Base-by-base conservation (phyloP, 1,284 basidiomycete species). In the Takashimella koratensis region DNA sequence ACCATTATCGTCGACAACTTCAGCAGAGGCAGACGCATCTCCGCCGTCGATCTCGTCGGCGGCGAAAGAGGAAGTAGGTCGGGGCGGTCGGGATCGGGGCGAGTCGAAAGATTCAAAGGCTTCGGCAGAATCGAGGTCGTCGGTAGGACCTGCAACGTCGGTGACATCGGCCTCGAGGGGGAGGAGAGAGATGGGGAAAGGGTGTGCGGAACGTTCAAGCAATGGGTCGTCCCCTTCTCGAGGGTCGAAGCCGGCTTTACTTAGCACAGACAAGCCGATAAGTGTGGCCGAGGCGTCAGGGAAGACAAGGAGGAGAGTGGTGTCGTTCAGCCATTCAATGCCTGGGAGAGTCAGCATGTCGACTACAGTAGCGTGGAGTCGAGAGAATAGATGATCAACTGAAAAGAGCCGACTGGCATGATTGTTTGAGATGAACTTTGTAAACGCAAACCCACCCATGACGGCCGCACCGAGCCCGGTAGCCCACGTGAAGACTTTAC, bases 281-380 rank as follows among this genome's bases (percentile, higher is more conserved):
- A 74, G 54, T 11, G 72, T 58, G 1, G 65, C 61, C 0, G 65
- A 58, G 4, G 71, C 54, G 11, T 63, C 58, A n/a, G 60, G 59
- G 53, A 74, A 74, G 24, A 74, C 54, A 36, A 74, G 60, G 12
- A 67, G 52, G 5, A 74, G 63, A 0, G 70, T 70, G 2, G 66
- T 60, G 58, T 74, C 72, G 57, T 74, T 74, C 8, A 74, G 62
- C 72, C 72, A 74, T 61, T 74, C 72, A 50, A 74, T 73, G 19
- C 71, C 71, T 71, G 47, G 19, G 24, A 4, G 23, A 36, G 30
- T 36, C n/a, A n/a, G n/a, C n/a, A n/a, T n/a, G n/a, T n/a, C n/a
- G 36, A 8, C 16, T 43, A 8, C 16, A 16, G 30, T 36, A 8
- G 30, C 10, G 30, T 8, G 30, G 30, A 36, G 30, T 8, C 30